Conservation (phyloP, 2,329 filamentous ascomycete genomes). For the Pseudogymnoascus sp. region DNA sequence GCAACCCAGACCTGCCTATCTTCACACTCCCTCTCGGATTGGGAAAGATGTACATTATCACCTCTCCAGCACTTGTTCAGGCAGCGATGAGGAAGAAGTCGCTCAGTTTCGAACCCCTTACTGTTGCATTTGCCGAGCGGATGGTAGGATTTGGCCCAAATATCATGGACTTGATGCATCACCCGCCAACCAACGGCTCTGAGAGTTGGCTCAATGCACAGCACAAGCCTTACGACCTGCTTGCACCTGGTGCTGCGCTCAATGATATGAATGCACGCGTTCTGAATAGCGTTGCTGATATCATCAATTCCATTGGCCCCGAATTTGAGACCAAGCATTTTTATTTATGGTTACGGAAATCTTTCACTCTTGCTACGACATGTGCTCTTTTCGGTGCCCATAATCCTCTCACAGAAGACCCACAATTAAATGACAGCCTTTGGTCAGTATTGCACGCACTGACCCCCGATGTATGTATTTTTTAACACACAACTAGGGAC, state of each 20-base stretch:
- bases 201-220: constrained; percentile 18
- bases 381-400: constrained; percentile 37
- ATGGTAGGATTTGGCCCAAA: constrained; percentile 32
- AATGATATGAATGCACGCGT: constrained; percentile 32
- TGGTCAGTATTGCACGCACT: constrained; percentile 25
- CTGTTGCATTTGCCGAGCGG: constrained; percentile 32
- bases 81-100: constrained; percentile 34
- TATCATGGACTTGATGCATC: constrained; percentile 25
- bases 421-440: constrained; percentile 32
- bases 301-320: constrained; percentile 23
- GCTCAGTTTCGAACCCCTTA: constrained; percentile 38
- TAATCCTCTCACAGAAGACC: constrained; percentile 35
- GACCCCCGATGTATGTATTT: not conserved
- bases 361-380: constrained; percentile 34
- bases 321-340: constrained; percentile 30
- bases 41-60: constrained; percentile 39
- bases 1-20: constrained; percentile 24
- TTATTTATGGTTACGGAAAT: constrained; percentile 33
- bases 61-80: constrained; percentile 33
- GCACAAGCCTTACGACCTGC: constrained; percentile 33
- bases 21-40: constrained; percentile 40
- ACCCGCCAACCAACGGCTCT: constrained; percentile 23
- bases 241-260: constrained; percentile 28
- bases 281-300: constrained; percentile 28
- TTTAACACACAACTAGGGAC: constrained; percentile 18